Conservation (phyloP, 371 early-diverging fungal genomes). For the Pancytospora philotis region DNA sequence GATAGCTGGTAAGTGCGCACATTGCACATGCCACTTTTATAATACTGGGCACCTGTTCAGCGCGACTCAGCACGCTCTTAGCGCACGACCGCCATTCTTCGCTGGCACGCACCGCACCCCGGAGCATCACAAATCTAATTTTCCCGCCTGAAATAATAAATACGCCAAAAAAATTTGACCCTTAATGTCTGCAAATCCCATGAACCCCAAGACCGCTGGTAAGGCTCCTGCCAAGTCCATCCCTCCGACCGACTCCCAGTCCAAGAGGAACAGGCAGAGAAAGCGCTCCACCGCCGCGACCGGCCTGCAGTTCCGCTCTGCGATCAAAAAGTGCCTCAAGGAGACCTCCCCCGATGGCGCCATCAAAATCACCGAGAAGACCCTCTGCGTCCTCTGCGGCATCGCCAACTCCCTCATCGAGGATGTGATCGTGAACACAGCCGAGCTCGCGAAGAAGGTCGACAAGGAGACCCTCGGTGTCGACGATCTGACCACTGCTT, state of each 20-base stretch:
- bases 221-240: conserved; percentile 47
- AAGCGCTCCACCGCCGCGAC: conserved; percentile 34
- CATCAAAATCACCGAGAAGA: conserved; percentile 35
- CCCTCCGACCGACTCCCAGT: not conserved
- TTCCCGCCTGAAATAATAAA: conserved; percentile 36
- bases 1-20: too few relatives aligned
- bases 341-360: conserved; percentile 34
- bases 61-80: too few relatives aligned
- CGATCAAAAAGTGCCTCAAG: conserved; percentile 48
- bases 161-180: conserved; percentile 19
- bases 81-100: too few relatives aligned
- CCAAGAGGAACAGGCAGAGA: conserved; percentile 30
- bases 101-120: too few relatives aligned
- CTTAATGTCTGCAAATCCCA: conserved; percentile 18
- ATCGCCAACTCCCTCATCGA: conserved; percentile 55
- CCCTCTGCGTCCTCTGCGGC: conserved; percentile 55
- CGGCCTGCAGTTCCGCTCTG: conserved; percentile 48
- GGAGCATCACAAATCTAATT: too few relatives aligned
- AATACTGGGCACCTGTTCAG: too few relatives aligned
- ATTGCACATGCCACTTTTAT: too few relatives aligned
- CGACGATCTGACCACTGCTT: conserved; percentile 56
- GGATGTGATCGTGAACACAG: conserved; percentile 34
- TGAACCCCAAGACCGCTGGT: conserved; percentile 35
- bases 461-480: conserved; percentile 58
- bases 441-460: conserved; percentile 55